Conservation (phyloP, 495 filamentous ascomycete species). For the Cetradonia linearis region DNA sequence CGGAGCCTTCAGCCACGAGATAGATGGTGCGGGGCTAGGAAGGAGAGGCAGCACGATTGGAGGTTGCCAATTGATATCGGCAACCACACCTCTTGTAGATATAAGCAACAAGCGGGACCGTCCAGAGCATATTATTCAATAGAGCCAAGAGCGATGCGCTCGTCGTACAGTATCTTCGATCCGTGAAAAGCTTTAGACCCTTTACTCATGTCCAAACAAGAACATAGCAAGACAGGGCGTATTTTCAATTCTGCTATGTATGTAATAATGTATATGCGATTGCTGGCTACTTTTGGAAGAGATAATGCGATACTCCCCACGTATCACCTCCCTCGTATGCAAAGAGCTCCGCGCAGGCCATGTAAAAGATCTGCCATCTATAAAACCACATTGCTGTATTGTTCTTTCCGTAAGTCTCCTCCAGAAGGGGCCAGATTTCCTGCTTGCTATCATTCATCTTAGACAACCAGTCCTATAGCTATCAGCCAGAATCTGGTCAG, state of each 20-base stretch:
- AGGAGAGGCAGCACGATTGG: neutral
- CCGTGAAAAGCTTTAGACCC: neutral
- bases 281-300: slow-evolving; percentile 44
- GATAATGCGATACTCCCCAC: slow-evolving; percentile 53
- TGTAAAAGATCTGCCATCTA: slow-evolving; percentile 59
- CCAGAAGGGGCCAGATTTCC: slow-evolving; percentile 47
- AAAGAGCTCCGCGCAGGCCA: slow-evolving; percentile 59
- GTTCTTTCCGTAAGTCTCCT: slow-evolving; percentile 49
- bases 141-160: neutral
- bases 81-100: neutral
- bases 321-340: slow-evolving; percentile 49
- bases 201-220: neutral
- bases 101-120: neutral
- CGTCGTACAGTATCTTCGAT: too few species aligned
- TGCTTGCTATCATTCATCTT: slow-evolving; percentile 44
- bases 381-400: slow-evolving; percentile 49
- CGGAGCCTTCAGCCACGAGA: neutral
- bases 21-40: neutral
- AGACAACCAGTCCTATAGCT: slow-evolving; percentile 45
- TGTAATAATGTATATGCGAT: neutral
- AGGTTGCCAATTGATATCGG: too few species aligned
- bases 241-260: too few species aligned
- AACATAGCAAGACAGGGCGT: neutral
- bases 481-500: neutral
- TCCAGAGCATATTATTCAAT: neutral